Evolutionary conservation across 2,329 filamentous ascomycete genomes (phyloP).

Genomic region (Colletotrichum limetticola): DNA sequence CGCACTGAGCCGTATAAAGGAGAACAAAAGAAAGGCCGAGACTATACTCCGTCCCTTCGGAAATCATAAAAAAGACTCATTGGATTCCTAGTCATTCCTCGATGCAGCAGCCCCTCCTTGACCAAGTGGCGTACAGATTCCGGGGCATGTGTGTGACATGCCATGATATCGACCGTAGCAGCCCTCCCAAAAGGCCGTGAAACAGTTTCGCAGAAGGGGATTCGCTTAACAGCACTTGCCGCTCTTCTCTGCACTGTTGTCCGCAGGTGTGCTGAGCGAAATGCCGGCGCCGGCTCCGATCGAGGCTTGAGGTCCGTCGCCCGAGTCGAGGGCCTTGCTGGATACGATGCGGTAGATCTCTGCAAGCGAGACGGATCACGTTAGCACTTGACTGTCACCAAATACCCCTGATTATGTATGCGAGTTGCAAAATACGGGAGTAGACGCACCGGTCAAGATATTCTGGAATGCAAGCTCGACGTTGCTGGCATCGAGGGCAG

Average conservation of each 20-base stretch:
- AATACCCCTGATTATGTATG: slow-evolving; percentile 17
- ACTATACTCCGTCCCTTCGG: slow-evolving; percentile 39
- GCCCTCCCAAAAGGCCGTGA: slow-evolving; percentile 33
- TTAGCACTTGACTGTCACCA: not conserved
- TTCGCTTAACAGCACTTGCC: slow-evolving; percentile 80
- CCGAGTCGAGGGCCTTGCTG: slow-evolving; percentile 94
- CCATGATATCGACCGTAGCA: slow-evolving; percentile 41
- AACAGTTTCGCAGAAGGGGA: slow-evolving; percentile 21
- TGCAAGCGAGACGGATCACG: slow-evolving; percentile 48
- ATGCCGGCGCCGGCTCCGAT: slow-evolving; percentile 85
- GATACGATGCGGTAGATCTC: slow-evolving; percentile 99
- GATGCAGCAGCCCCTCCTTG: slow-evolving; percentile 34
- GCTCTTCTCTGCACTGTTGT: slow-evolving; percentile 78
- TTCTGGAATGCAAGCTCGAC: slow-evolving; percentile 99
- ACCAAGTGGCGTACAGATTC: slow-evolving; percentile 39
- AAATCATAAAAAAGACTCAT: slow-evolving; percentile 39
- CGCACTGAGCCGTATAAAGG: slow-evolving; percentile 33
- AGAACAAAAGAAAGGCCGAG: slow-evolving; percentile 39
- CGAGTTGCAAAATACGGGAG: not conserved
- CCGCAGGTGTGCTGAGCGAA: slow-evolving; percentile 86
- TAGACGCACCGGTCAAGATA: slow-evolving; percentile 88
- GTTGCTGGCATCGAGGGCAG: slow-evolving; percentile 97
- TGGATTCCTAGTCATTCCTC: slow-evolving; percentile 38
- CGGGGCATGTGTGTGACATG: slow-evolving; percentile 44
- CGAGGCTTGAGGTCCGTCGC: slow-evolving; percentile 82